A percentile compares a stretch with the other conserved stretches of the same genome.
Evolutionary conservation across 1,284 basidiomycete species (phyloP).

Genomic region (Sparassis latifolia): DNA sequence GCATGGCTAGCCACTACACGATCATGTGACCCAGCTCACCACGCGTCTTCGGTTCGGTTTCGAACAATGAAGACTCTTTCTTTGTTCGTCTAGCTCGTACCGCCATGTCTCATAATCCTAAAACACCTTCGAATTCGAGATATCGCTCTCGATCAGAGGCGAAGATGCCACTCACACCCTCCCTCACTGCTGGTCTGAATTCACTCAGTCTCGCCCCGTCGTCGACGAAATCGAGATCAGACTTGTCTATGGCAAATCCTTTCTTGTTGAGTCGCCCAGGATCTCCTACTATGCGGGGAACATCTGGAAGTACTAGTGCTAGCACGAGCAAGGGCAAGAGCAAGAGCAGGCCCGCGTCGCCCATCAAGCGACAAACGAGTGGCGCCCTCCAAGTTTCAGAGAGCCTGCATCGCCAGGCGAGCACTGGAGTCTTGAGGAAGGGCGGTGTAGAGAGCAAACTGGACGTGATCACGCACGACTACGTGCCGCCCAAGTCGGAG

Average conservation of each 20-base stretch:
- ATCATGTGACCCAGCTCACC: no score
- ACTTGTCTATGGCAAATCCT: conserved; percentile 45
- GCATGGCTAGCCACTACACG: no score
- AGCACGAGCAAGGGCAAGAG: conserved; percentile 22
- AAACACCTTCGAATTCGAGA: conserved; percentile 61
- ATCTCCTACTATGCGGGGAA: conserved; percentile 58
- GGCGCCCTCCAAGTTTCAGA: conserved; percentile 45
- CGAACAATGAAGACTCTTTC: no score
- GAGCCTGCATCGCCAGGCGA: conserved; percentile 54
- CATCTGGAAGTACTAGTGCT: conserved; percentile 7
- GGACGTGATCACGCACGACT: conserved; percentile 62
- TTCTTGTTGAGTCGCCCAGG: conserved; percentile 53
- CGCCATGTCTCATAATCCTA: conserved; percentile 33
- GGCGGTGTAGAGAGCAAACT: conserved; percentile 71
- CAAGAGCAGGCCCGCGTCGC: conserved; percentile 49
- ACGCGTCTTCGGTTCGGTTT: no score
- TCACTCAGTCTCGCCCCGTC: conserved; percentile 31
- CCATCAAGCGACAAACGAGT: conserved; percentile 51
- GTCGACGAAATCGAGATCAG: conserved; percentile 30
- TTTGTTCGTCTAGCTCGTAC: neutral
- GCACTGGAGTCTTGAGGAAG: conserved; percentile 59
- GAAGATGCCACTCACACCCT: conserved; percentile 67
- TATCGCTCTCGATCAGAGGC: conserved; percentile 61
- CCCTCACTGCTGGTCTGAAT: conserved; percentile 49
- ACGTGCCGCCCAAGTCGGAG: conserved; percentile 50